Percentiles rank a stretch among this genome's conserved stretches.
These are phyloP conservation scores for Candolleomyces eurysporus DNA, from an alignment of 768 basidiomycete genomes.

Conservation along the genomic window DNA sequence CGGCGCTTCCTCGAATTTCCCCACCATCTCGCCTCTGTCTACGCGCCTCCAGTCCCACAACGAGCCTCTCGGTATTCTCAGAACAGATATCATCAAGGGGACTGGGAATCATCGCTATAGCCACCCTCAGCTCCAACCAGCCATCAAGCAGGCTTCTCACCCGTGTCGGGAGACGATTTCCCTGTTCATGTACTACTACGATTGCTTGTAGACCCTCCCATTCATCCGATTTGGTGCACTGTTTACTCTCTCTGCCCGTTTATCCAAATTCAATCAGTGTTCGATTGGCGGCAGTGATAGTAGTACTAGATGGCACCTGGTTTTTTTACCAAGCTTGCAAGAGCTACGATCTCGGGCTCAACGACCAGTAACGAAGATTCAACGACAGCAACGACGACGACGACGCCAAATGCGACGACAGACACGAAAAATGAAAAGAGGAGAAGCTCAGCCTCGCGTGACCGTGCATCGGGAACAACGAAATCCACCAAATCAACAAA, in stretches of 20 bases:
- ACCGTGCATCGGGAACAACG: conserved; percentile 3
- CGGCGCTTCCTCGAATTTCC: too few relatives aligned
- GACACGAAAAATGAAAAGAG: not conserved
- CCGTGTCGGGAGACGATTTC: not conserved
- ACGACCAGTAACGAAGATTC: conserved; percentile 21
- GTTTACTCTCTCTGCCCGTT: too few relatives aligned
- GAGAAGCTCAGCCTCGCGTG: conserved; percentile 5
- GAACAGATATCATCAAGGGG: too few relatives aligned
- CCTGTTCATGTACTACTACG: not conserved
- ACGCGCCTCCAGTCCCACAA: too few relatives aligned
- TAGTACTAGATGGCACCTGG: conserved; percentile 31
- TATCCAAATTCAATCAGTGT: too few relatives aligned
- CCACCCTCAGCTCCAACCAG: not conserved
- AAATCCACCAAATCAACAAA: conserved; percentile 7
- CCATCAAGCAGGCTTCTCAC: not conserved
- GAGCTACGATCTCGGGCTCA: conserved; percentile 21
- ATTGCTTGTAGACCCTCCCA: not conserved
- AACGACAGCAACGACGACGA: conserved; percentile 25
- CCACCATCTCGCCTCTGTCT: too few relatives aligned
- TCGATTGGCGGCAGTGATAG: not conserved
- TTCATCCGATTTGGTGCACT: not conserved
- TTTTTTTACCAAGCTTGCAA: conserved; percentile 40
- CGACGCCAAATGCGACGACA: not conserved
- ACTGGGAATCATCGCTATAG: not conserved
- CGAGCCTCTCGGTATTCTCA: too few relatives aligned